These are phyloP conservation scores for Pisolithus marmoratus DNA, from an alignment of 768 basidiomycete genomes.

Conservation along the genomic window DNA sequence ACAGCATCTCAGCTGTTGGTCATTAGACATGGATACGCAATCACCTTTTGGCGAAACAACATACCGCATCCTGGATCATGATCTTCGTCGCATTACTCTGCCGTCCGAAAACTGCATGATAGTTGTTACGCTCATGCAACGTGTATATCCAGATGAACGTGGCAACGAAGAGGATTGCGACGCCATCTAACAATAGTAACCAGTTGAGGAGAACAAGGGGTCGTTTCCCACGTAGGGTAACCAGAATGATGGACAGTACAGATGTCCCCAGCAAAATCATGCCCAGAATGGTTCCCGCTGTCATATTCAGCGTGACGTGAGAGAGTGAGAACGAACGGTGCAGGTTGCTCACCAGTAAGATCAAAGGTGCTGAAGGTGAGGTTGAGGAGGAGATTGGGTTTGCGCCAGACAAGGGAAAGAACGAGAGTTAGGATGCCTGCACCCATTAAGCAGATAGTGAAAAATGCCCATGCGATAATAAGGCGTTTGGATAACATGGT, in stretches of 20 bases:
- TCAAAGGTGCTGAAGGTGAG: slow-evolving; percentile 56
- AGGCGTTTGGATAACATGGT: slow-evolving; percentile 70
- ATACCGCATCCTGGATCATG: slow-evolving; percentile 67
- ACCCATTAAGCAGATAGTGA: slow-evolving; percentile 66
- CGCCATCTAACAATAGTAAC: slow-evolving; percentile 56
- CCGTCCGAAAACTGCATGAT: slow-evolving; percentile 49
- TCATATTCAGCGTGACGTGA: not conserved
- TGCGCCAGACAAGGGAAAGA: slow-evolving; percentile 68
- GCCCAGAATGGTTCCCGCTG: slow-evolving; percentile 71
- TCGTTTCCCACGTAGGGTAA: slow-evolving; percentile 61
- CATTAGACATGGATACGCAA: not conserved
- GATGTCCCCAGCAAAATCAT: slow-evolving; percentile 62
- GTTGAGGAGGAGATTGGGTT: slow-evolving; percentile 65
- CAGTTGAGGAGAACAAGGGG: slow-evolving; percentile 78
- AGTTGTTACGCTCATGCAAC: slow-evolving; percentile 64
- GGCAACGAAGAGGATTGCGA: slow-evolving; percentile 59
- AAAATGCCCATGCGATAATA: slow-evolving; percentile 64
- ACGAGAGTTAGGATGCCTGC: slow-evolving; percentile 61
- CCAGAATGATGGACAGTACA: slow-evolving; percentile 61
- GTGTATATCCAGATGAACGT: slow-evolving; percentile 81
- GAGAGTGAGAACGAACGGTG: not conserved
- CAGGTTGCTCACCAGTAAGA: slow-evolving; percentile 48
- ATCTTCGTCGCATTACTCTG: slow-evolving; percentile 43
- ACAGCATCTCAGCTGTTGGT: slow-evolving; percentile 67
- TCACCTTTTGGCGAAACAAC: slow-evolving; percentile 11